Percentiles rank a stretch among this genome's conserved stretches.
phyloP scores from a whole-genome alignment of 208 protist genomes.

The Jaenimonas drosophilae region DNA sequence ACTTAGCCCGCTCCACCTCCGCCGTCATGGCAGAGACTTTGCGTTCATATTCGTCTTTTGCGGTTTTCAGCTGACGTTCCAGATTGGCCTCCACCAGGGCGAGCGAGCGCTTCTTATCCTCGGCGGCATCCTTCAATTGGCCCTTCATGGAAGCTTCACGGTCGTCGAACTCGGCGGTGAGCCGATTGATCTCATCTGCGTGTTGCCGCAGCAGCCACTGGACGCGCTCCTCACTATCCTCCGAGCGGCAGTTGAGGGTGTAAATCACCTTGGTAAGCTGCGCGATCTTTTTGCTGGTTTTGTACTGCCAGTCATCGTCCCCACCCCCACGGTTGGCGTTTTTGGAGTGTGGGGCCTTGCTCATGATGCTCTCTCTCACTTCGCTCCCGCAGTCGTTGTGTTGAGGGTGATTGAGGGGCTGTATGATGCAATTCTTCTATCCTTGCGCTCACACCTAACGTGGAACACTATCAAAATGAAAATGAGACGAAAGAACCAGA shows the following conservation, averaged over 20 bases:
- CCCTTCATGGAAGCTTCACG: conserved; percentile 26
- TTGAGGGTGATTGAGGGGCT: too few species aligned
- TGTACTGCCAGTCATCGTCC: conserved; percentile 84
- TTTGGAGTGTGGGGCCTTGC: background rate
- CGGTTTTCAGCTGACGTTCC: conserved; percentile 18
- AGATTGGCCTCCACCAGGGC: conserved; percentile 13
- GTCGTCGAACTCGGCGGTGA: conserved; percentile 61
- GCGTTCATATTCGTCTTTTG: conserved; percentile 22
- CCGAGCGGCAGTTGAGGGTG: conserved; percentile 92
- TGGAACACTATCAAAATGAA: too few species aligned
- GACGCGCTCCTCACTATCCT: conserved; percentile 88
- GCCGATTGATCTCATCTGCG: conserved; percentile 70
- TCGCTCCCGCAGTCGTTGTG: too few species aligned
- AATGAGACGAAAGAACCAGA: too few species aligned
- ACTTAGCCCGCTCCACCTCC: conserved; percentile 29
- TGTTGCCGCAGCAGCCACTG: conserved; percentile 58
- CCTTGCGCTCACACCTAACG: too few species aligned
- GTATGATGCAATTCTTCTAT: too few species aligned
- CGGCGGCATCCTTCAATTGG: conserved; percentile 8
- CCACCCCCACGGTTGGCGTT: too few species aligned
- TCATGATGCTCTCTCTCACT: too few species aligned
- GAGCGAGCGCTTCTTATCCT: conserved; percentile 8
- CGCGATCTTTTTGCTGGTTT: conserved; percentile 97
- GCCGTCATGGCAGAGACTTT: conserved; percentile 25
- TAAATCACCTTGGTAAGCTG: conserved; percentile 97